Conservation (phyloP, 192 early-diverging fungal genomes). For the Oehlia diaphana region DNA sequence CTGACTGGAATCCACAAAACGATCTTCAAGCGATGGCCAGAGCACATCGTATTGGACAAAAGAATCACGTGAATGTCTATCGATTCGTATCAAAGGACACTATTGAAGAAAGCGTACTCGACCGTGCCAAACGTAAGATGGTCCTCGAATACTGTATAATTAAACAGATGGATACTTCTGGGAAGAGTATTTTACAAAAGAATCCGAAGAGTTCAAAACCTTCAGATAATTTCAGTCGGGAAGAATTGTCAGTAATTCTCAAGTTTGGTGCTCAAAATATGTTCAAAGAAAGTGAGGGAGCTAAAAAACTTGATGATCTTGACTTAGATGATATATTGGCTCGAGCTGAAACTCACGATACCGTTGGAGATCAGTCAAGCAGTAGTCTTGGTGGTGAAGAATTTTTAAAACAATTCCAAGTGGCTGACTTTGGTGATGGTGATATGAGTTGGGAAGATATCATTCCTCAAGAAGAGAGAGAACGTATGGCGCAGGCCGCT, state of each 20-base stretch:
- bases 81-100: conserved; percentile 96
- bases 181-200: conserved; percentile 65
- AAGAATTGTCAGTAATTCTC: conserved; percentile 92
- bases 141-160: conserved; percentile 99
- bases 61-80: conserved; percentile 95
- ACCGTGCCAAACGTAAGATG: conserved; percentile 99
- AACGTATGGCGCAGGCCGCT: conserved; percentile 40
- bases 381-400: conserved; percentile 76
- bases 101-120: conserved; percentile 98
- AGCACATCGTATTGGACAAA: conserved; percentile 98
- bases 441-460: conserved; percentile 93
- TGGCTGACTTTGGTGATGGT: conserved; percentile 80
- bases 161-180: conserved; percentile 98
- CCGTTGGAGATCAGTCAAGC: conserved; percentile 61
- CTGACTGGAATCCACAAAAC: conserved; percentile 95
- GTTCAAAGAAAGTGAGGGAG: conserved; percentile 74
- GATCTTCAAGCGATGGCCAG: conserved; percentile 98
- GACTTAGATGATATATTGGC: conserved; percentile 98
- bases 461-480: conserved; percentile 85
- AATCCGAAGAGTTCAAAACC: conserved; percentile 40
- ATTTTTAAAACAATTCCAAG: conserved; percentile 93
- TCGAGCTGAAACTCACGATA: conserved; percentile 90
- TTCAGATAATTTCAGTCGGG: conserved; percentile 65
- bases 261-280: conserved; percentile 99
- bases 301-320: conserved; percentile 87